Percentiles rank a stretch among this genome's conserved stretches.
Conservation (phyloP, 1,139 yeast species). For the Protomyces gravidus region DNA sequence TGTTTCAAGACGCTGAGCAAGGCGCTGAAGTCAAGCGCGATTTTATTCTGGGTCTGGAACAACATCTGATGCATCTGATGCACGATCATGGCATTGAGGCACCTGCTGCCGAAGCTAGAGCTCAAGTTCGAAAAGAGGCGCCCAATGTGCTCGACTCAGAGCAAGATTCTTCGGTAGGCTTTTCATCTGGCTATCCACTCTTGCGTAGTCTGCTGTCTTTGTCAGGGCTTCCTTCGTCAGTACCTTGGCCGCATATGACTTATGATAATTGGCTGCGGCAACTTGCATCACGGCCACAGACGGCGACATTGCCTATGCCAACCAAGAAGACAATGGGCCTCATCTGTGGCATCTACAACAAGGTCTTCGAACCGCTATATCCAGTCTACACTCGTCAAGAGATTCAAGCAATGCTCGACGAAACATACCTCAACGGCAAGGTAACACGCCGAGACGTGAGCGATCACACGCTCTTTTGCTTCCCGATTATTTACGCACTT, state of each 20-base stretch:
- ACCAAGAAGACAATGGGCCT: constrained; percentile 1
- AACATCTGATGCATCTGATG: constrained; percentile 21
- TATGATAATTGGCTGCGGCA: constrained; percentile 4
- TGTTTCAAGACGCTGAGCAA: constrained; percentile 83
- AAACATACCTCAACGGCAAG: constrained; percentile 8
- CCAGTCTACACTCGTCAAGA: constrained; percentile 9
- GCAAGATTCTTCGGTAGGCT: constrained; percentile 3
- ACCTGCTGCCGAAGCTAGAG: not conserved
- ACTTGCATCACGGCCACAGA: not conserved
- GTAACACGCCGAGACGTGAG: constrained; percentile 10
- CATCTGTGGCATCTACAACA: constrained; percentile 10
- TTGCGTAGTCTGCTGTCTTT: not conserved
- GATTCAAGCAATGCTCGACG: constrained; percentile 9
- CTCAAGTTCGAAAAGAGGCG: not conserved
- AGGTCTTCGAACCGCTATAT: constrained; percentile 4
- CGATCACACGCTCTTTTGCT: constrained; percentile 11
- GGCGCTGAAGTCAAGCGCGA: constrained; percentile 75
- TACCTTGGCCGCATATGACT: constrained; percentile 17
- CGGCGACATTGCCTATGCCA: constrained; percentile 14
- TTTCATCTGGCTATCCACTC: constrained; percentile 10
- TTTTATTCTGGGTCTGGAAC: constrained; percentile 18
- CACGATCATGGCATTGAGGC: not conserved
- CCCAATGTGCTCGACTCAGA: not conserved
- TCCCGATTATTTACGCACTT: constrained; percentile 5
- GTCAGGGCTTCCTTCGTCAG: constrained; percentile 1